Base-by-base conservation (phyloP, 345 rosid species). In the Hibiscus tridactylites region DNA sequence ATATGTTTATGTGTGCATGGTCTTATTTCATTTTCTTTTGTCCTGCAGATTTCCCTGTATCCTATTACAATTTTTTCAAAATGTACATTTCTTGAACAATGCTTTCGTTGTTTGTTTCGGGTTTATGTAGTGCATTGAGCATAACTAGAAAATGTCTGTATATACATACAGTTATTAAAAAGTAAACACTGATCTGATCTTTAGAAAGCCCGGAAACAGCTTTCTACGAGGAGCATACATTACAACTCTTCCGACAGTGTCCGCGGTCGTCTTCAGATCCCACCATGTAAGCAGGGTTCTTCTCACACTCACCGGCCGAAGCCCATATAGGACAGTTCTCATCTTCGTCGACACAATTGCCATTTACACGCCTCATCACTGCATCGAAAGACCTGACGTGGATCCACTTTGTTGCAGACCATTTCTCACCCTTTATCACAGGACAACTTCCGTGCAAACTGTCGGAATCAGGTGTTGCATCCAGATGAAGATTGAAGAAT, bases 171-270 rank as follows among this genome's bases (percentile, higher is more conserved):
- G 49, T 29, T 39, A 58, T 29, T 57, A 44, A 10, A 62, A 54
- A 49, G 64, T 64, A 35, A 63, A 31, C 67, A 61, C 50, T 60
- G 12, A 2, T 68, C 9, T 21, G 24, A 0, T 21, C 1, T 9
- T 28, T 3, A 15, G 17, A 47, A 59, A 21, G n/a, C 7, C 7
- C 1, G n/a, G 17, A 17, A 4, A 49, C 21, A 16, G 31, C 6
- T 1, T 74, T 42, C 78, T 81, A 80, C 35, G 91, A 81, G 13
- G 82, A 69, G 85, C 97, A 91, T 15, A 35, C 90, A 5, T 87
- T 82, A 74, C 97, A 93, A 75, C 98, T 93, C 86, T 91, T 88
- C 83, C 96, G 80, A 84, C 97, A 94, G 58, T 17, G 76, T 58
- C 98, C 97, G 6, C 13, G 6, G 12, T 72, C 11, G 7, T 56